These are phyloP conservation scores for Diddensiella santjacobensis DNA, from an alignment of 805 yeast genomes.

Conservation along the genomic window DNA sequence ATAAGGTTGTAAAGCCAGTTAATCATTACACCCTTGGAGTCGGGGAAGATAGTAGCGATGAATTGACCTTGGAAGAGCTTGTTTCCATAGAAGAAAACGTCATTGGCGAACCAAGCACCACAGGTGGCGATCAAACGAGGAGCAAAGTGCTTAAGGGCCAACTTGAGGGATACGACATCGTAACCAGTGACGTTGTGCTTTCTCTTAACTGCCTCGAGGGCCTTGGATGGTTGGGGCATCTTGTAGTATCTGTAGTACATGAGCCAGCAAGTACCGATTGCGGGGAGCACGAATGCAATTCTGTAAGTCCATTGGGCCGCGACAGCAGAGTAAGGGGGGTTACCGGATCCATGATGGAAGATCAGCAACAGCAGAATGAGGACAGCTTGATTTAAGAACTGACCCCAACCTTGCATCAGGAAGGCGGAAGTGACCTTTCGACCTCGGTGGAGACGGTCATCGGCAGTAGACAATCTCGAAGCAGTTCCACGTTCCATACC, in stretches of 20 bases:
- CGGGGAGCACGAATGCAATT: conserved; percentile 36
- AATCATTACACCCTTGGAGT: conserved; percentile 47
- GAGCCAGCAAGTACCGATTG: conserved; percentile 38
- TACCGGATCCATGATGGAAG: conserved; percentile 90
- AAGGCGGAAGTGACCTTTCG: conserved; percentile 44
- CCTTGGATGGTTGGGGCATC: conserved; percentile 34
- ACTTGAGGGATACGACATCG: conserved; percentile 31
- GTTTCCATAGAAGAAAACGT: conserved; percentile 62
- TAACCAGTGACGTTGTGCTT: conserved; percentile 36
- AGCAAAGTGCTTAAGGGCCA: conserved; percentile 29
- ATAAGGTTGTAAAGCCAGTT: conserved; percentile 52
- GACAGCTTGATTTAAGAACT: conserved; percentile 86
- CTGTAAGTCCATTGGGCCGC: conserved; percentile 40
- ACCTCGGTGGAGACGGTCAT: conserved; percentile 39
- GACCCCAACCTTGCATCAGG: conserved; percentile 97
- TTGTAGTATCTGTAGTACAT: conserved; percentile 37
- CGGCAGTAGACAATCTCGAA: conserved; percentile 27
- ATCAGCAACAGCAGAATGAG: conserved; percentile 74
- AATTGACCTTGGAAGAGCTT: conserved; percentile 45
- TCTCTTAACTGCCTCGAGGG: conserved; percentile 30
- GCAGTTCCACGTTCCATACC: conserved; percentile 56
- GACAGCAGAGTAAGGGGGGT: conserved; percentile 58
- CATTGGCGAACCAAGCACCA: conserved; percentile 60
- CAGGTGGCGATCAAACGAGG: conserved; percentile 58
- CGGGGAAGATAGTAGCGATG: conserved; percentile 33